Conservation (phyloP, 2,329 filamentous ascomycete species). For the Atkinsonella texensis region DNA sequence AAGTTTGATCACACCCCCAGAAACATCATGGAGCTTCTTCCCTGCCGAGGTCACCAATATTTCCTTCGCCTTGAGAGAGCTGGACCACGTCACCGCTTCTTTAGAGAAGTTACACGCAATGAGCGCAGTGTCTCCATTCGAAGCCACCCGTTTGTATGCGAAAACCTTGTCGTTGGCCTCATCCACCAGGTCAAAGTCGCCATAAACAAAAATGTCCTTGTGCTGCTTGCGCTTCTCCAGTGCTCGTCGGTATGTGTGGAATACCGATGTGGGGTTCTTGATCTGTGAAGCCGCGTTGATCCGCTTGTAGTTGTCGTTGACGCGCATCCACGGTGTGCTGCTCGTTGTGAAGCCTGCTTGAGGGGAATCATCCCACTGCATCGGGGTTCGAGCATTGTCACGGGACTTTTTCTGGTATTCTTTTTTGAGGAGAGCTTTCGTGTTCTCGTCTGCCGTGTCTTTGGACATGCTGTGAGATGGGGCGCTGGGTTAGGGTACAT, state of each 20-base stretch:
- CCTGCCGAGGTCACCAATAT: slow-evolving; percentile 22
- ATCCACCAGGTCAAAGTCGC: slow-evolving; percentile 33
- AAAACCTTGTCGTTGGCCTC: slow-evolving; percentile 24
- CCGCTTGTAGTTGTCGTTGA: slow-evolving; percentile 48
- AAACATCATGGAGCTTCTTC: slow-evolving; percentile 17
- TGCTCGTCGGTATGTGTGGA: slow-evolving; percentile 49
- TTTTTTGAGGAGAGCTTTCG: slow-evolving; percentile 22
- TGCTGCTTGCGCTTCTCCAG: slow-evolving; percentile 48
- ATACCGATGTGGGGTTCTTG: slow-evolving; percentile 35
- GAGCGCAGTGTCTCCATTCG: slow-evolving; percentile 20
- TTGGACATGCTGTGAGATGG: slow-evolving; percentile 20
- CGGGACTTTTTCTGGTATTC: slow-evolving; percentile 48
- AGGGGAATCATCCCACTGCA: slow-evolving; percentile 52
- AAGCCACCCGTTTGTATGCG: slow-evolving; percentile 24
- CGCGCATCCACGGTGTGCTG: slow-evolving; percentile 55
- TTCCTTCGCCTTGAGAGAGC: slow-evolving; percentile 17
- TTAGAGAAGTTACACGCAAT: slow-evolving; percentile 27
- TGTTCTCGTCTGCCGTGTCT: slow-evolving; percentile 25
- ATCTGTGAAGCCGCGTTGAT: slow-evolving; percentile 50
- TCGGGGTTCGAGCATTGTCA: slow-evolving; percentile 60
- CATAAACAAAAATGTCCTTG: slow-evolving; percentile 55
- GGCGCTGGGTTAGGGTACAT: no score
- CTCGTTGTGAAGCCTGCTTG: slow-evolving; percentile 54
- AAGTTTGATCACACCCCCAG: slow-evolving; percentile 16
- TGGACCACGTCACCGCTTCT: slow-evolving; percentile 19